phyloP scores from a whole-genome alignment of 768 basidiomycete species.

The Jaapia argillacea region DNA sequence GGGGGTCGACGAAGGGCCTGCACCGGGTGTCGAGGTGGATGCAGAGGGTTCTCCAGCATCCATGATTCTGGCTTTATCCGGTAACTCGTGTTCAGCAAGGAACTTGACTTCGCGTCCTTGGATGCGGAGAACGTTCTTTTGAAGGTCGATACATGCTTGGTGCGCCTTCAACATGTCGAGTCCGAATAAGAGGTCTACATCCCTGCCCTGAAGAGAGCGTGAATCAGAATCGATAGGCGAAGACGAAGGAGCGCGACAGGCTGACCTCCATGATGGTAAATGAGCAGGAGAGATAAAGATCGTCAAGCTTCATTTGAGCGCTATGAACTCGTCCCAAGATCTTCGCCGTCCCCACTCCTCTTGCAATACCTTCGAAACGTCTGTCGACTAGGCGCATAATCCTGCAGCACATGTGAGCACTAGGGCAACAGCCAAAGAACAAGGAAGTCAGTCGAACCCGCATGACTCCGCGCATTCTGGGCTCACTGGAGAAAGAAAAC shows the following conservation, averaged over 20 bases:
- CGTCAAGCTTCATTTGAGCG: constrained; percentile 82
- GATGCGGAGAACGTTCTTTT: constrained; percentile 85
- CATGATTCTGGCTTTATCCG: constrained; percentile 57
- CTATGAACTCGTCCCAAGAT: constrained; percentile 93
- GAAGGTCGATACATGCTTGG: constrained; percentile 91
- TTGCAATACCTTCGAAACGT: constrained; percentile 81
- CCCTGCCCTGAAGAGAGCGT: constrained; percentile 48
- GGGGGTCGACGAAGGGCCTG: constrained; percentile 11
- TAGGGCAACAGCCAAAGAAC: constrained; percentile 5
- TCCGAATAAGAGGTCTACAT: constrained; percentile 93
- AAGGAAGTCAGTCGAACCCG: constrained; percentile 42
- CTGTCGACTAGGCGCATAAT: constrained; percentile 91
- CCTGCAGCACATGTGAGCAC: constrained; percentile 25
- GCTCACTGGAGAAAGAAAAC: constrained; percentile 53
- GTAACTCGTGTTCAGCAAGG: constrained; percentile 90
- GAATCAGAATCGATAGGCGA: not conserved
- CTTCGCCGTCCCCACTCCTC: constrained; percentile 89
- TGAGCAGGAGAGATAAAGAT: constrained; percentile 78
- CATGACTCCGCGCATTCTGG: constrained; percentile 88
- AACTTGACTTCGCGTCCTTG: constrained; percentile 84
- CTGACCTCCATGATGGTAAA: constrained; percentile 92
- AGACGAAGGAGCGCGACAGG: not conserved
- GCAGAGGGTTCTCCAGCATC: constrained; percentile 14
- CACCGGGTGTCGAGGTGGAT: constrained; percentile 8
- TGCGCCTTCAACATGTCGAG: constrained; percentile 99